A percentile compares a stretch with the other conserved stretches of the same genome.
phyloP scores from a whole-genome alignment of 2,329 filamentous ascomycete species.

The Diaporthe ampelina region DNA sequence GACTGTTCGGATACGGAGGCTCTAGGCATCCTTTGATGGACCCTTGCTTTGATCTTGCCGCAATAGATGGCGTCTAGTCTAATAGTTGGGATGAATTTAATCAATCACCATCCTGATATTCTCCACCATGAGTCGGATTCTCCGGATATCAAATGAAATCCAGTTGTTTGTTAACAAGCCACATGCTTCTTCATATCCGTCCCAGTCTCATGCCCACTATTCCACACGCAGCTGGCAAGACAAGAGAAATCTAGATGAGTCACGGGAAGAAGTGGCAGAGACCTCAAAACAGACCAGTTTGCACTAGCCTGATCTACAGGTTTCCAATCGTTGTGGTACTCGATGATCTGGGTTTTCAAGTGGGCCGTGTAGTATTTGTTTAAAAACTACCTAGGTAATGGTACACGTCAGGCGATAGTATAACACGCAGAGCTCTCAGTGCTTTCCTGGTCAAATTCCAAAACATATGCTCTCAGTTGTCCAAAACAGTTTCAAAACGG shows the following conservation, averaged over 20 bases:
- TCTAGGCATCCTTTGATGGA: constrained; percentile 3
- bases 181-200: neutral
- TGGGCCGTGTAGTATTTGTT: too few species aligned
- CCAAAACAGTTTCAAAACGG: neutral
- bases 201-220: too few species aligned
- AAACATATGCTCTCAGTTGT: neutral
- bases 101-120: neutral
- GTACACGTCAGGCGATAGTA: neutral
- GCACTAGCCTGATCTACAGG: too few species aligned
- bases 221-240: too few species aligned
- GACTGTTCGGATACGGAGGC: neutral
- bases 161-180: neutral
- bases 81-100: neutral
- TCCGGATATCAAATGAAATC: neutral
- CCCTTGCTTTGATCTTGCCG: neutral
- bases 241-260: too few species aligned
- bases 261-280: too few species aligned
- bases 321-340: too few species aligned
- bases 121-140: neutral
- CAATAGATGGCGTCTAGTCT: neutral
- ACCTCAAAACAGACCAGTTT: too few species aligned
- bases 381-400: neutral
- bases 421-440: too few species aligned
- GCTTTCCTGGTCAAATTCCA: neutral
- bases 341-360: too few species aligned